A percentile compares a stretch with the other conserved stretches of the same genome.
phyloP scores from a whole-genome alignment of 306 rosid species.

The Pterocarpus santalinus region DNA sequence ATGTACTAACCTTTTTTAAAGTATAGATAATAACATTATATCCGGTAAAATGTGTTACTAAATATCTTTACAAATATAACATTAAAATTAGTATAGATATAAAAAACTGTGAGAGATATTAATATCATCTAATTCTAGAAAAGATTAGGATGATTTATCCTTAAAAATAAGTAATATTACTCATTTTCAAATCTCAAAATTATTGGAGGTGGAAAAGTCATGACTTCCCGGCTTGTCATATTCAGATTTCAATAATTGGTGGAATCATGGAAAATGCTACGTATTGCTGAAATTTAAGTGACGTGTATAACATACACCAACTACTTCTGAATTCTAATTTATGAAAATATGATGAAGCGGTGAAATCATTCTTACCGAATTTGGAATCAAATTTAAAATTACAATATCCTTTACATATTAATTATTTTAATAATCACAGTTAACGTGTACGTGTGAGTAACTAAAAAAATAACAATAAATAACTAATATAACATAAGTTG shows the following conservation, averaged over 20 bases:
- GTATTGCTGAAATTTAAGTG: not conserved
- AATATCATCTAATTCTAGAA: too few species aligned
- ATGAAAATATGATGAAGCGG: not conserved
- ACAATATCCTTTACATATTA: not conserved
- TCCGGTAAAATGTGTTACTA: too few species aligned
- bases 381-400: not conserved
- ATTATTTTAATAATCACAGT: not conserved
- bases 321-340: not conserved
- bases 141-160: too few species aligned
- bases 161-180: too few species aligned
- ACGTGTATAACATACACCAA: not conserved
- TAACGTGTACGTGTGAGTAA: not conserved
- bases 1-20: too few species aligned
- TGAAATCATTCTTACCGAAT: not conserved
- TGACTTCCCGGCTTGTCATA: not conserved
- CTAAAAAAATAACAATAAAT: not conserved
- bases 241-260: not conserved
- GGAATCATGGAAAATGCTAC: not conserved
- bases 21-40: too few species aligned
- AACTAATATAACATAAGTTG: not conserved
- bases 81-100: too few species aligned
- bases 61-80: too few species aligned
- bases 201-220: not conserved
- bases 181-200: too few species aligned
- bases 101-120: too few species aligned